These are phyloP conservation scores for Trypanosoma conorhini DNA, from an alignment of 208 protist species.

Conservation along the genomic window DNA sequence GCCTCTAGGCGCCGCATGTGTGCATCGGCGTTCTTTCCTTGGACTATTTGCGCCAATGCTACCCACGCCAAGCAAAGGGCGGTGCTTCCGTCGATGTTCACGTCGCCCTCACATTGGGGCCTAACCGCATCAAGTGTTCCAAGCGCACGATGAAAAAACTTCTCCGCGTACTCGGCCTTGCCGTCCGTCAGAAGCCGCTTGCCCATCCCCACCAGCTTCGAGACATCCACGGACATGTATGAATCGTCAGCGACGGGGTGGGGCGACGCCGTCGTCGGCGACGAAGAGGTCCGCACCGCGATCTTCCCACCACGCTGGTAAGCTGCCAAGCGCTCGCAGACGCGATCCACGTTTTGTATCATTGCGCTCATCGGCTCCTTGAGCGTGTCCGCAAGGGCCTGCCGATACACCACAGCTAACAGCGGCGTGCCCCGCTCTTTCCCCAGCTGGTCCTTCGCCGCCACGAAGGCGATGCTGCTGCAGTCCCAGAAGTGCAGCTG, in stretches of 20 bases:
- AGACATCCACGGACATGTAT: slow-evolving; percentile 70
- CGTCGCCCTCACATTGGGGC: slow-evolving; percentile 11
- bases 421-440: slow-evolving; percentile 55
- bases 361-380: slow-evolving; percentile 28
- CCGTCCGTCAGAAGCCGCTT: slow-evolving; percentile 56
- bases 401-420: slow-evolving; percentile 55
- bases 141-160: slow-evolving; percentile 78
- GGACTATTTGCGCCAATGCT: slow-evolving; percentile 56
- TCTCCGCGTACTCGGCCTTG: slow-evolving; percentile 72
- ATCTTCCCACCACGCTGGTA: slow-evolving; percentile 40
- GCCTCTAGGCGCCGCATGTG: slow-evolving; percentile 44
- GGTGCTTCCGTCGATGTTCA: slow-evolving; percentile 35
- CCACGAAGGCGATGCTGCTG: slow-evolving; percentile 41
- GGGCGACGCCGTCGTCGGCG: background rate
- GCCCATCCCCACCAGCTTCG: slow-evolving; percentile 64
- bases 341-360: slow-evolving; percentile 30
- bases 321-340: slow-evolving; percentile 63
- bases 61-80: slow-evolving; percentile 74
- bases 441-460: slow-evolving; percentile 55
- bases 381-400: slow-evolving; percentile 61
- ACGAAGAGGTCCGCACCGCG: background rate
- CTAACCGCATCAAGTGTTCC: slow-evolving; percentile 58
- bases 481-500: slow-evolving; percentile 76
- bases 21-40: slow-evolving; percentile 38
- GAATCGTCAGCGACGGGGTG: background rate